Conservation (phyloP, 805 yeast species). For the Kodamaea sagamina region DNA sequence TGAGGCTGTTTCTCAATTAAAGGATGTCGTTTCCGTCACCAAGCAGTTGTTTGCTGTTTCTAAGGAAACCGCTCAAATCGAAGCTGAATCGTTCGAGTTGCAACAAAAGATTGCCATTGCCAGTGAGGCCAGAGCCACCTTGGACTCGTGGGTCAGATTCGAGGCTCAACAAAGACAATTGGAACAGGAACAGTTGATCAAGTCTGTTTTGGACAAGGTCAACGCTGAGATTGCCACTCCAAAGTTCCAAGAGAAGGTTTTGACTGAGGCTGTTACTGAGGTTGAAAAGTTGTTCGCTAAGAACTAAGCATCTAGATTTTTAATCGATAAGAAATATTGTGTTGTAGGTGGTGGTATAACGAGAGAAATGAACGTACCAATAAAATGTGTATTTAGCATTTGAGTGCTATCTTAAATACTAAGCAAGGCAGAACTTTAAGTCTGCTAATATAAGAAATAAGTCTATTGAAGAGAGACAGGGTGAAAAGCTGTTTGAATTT, state of each 20-base stretch:
- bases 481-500: no score
- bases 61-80: constrained; percentile 94
- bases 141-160: constrained; percentile 99
- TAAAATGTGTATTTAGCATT: no score
- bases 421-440: no score
- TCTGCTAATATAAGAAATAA: no score
- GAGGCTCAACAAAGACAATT: constrained; percentile 94
- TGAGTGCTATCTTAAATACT: no score
- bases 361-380: no score
- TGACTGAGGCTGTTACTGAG: constrained; percentile 89
- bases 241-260: constrained; percentile 89
- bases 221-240: constrained; percentile 80
- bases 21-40: constrained; percentile 90
- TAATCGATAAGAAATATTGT: constrained; percentile 2
- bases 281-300: constrained; percentile 79
- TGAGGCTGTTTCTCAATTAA: constrained; percentile 80
- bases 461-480: no score
- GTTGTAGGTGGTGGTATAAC: background rate
- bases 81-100: constrained; percentile 90
- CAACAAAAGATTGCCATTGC: constrained; percentile 89
- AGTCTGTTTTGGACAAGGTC: constrained; percentile 84
- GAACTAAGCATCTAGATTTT: constrained; percentile 25
- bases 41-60: constrained; percentile 90
- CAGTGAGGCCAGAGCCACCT: constrained; percentile 86
- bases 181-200: constrained; percentile 90